Base-by-base conservation (phyloP, 345 rosid genomes). In the Arabis hirsuta region DNA sequence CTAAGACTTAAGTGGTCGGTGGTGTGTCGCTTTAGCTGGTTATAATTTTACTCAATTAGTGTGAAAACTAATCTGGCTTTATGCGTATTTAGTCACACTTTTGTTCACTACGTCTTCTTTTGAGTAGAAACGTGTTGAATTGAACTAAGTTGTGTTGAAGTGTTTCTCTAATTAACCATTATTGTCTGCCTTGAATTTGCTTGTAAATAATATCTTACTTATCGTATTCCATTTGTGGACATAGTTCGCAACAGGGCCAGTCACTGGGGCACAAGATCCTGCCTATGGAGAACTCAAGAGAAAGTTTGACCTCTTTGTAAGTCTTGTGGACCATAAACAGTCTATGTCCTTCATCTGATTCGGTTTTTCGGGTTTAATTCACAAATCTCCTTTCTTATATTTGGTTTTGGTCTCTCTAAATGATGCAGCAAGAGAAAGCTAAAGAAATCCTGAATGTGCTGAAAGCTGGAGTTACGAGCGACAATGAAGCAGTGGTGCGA, bases 291-390 rank as follows among this genome's bases (percentile, higher is more conserved):
- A 88, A 65, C 80, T 86, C 10, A 82, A 80, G 84, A 76, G 64
- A 76, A 90, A 90, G 73, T 76, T 88, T 62, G 83, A 81, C 29
- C 50, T 69, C 67, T 84, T 85, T 48, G 93, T 90, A 84, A 90
- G 96, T 84, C 12, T 14, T 20, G 4, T 31, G 5, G 22, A 7
- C 3, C 32, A 13, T 59, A n/a, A 44, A 60, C 43, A 3, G 9
- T 26, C 12, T 47, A 6, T 41, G 45, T 48, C 14, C 12, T 26
- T 68, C 7, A 32, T 34, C 13, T 51, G 3, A 7, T 50, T 67
- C 3, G 38, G 20, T 59, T 43, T 22, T 10, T 29, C 9, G 3
- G 36, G 32, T 54, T 36, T 3, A 13, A 31, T 7, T 42, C 3
- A 0, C 1, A 20, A 55, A 12, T 65, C 43, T 20, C 6, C n/a